Conservation (phyloP, 2,329 filamentous ascomycete species). For the Venturia carpophila region DNA sequence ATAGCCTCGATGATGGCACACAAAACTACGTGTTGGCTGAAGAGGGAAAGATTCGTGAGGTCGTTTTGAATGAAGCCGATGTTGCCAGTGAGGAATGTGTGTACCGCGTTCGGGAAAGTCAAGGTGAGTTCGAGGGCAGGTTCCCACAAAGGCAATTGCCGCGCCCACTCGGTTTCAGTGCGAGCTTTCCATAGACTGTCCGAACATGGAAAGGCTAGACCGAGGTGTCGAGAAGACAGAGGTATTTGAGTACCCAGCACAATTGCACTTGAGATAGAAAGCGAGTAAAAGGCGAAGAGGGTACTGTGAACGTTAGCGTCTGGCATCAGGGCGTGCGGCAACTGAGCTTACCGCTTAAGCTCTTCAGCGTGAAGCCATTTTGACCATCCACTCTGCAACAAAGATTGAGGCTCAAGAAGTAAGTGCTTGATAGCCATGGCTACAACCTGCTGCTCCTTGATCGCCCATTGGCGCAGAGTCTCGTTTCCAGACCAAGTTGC, state of each 20-base stretch:
- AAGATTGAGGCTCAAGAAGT: not conserved
- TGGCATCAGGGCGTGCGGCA: not conserved
- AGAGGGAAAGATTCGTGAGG: not conserved
- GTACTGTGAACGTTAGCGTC: not conserved
- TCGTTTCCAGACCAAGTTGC: constrained; percentile 11
- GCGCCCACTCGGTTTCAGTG: not conserved
- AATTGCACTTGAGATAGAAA: constrained; percentile 3
- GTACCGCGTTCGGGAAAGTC: not conserved
- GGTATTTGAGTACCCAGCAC: not conserved
- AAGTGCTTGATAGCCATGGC: constrained; percentile 6
- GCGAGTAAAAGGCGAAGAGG: not conserved
- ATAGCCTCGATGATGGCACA: not conserved
- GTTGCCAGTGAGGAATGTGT: constrained; percentile 2
- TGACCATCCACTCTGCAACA: constrained; percentile 2
- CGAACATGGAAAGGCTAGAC: not conserved
- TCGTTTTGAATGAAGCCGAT: constrained; percentile 4
- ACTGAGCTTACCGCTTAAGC: not conserved
- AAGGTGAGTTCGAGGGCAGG: not conserved
- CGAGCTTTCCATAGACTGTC: not conserved
- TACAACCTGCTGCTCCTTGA: constrained; percentile 9
- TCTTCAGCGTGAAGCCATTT: constrained; percentile 8
- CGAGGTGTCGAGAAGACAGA: constrained; percentile 3
- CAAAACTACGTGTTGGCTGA: not conserved
- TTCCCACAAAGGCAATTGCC: constrained; percentile 3
- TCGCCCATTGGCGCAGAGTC: not conserved